Percentiles rank a stretch among this genome's conserved stretches.
Evolutionary conservation across 2,329 filamentous ascomycete genomes (phyloP).

Genomic region (Alternaria sp.): DNA sequence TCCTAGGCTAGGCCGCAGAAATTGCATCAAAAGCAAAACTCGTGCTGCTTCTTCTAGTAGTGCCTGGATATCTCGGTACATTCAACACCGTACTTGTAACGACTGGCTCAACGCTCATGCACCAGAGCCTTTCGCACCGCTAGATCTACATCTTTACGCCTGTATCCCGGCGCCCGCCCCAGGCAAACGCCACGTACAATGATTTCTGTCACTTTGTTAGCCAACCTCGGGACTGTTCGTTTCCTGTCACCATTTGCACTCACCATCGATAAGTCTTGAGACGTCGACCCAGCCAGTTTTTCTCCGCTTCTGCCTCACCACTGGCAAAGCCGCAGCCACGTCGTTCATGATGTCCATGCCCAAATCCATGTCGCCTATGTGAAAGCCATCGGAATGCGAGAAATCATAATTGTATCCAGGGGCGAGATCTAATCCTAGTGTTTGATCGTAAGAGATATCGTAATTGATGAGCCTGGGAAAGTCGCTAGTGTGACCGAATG

Average conservation of each 20-base stretch:
- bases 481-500: constrained; percentile 13
- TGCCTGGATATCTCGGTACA: background rate
- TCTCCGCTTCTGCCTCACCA: constrained; percentile 40
- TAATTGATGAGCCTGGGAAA: constrained; percentile 24
- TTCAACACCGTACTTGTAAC: background rate
- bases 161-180: constrained; percentile 55
- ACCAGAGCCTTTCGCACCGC: constrained; percentile 51
- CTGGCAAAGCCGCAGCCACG: constrained; percentile 20
- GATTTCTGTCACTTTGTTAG: constrained; percentile 46
- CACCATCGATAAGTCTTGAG: constrained; percentile 54
- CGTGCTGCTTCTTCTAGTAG: background rate
- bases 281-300: constrained; percentile 55
- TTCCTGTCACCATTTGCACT: constrained; percentile 27
- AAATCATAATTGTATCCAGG: constrained; percentile 36
- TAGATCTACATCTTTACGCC: constrained; percentile 53
- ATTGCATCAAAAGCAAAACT: constrained; percentile 4
- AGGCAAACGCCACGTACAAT: constrained; percentile 53
- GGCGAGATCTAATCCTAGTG: constrained; percentile 45
- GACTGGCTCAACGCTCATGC: constrained; percentile 12
- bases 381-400: constrained; percentile 14
- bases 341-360: constrained; percentile 32
- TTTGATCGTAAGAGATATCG: constrained; percentile 41
- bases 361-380: constrained; percentile 19
- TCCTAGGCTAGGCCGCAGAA: background rate
- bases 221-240: background rate